Evolutionary conservation across 306 rosid genomes (phyloP).

Genomic region (Dalbergia cochinchinensis): DNA sequence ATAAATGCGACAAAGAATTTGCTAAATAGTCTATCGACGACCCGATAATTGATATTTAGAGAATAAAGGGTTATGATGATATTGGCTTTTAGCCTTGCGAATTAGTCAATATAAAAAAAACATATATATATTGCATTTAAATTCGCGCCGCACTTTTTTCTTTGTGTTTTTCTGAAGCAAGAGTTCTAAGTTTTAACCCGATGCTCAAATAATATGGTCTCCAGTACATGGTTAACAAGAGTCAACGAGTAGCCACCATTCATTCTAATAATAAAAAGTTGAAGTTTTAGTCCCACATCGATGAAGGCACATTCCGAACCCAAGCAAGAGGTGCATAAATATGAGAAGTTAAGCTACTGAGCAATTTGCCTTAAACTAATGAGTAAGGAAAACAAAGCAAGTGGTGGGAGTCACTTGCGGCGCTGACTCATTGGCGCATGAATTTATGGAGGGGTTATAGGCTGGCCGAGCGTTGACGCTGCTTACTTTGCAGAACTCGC

Average conservation of each 20-base stretch:
- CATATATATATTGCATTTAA: too few species aligned
- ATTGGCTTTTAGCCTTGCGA: background rate
- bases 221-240: background rate
- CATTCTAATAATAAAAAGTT: too few species aligned
- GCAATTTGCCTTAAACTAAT: conserved; percentile 70
- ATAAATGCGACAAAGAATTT: background rate
- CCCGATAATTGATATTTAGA: background rate
- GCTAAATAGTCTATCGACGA: too few species aligned
- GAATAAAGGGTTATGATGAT: background rate
- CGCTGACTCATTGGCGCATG: conserved; percentile 54
- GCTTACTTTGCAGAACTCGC: conserved; percentile 91
- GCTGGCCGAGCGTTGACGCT: conserved; percentile 83
- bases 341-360: rapidly evolving
- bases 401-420: conserved; percentile 83
- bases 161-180: too few species aligned
- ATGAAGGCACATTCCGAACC: background rate
- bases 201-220: too few species aligned
- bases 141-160: too few species aligned
- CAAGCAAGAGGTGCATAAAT: background rate
- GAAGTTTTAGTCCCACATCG: background rate
- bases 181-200: too few species aligned
- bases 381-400: conserved; percentile 98
- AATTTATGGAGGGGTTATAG: conserved; percentile 86
- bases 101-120: background rate
- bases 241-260: too few species aligned